These are phyloP conservation scores for Diplodia sapinea DNA, from an alignment of 2,329 filamentous ascomycete species.

Conservation along the genomic window DNA sequence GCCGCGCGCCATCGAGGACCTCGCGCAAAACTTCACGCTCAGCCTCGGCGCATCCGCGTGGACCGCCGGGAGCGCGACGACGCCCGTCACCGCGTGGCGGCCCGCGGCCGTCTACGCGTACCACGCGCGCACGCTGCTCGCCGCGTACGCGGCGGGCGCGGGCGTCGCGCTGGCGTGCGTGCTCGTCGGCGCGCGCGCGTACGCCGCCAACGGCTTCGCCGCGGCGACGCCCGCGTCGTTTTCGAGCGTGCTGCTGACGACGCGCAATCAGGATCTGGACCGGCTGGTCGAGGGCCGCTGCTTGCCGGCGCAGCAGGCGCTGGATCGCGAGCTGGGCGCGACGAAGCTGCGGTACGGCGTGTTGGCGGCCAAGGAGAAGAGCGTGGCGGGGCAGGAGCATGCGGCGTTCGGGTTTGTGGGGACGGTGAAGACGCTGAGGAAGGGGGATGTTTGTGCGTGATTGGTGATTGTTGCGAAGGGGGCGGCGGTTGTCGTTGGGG, in stretches of 20 bases:
- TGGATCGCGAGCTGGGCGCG: background rate
- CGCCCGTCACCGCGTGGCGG: background rate
- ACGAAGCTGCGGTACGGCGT: background rate
- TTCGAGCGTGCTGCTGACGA: conserved; percentile 10
- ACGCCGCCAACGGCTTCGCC: conserved; percentile 3
- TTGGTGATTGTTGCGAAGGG: background rate
- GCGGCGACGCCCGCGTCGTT: conserved; percentile 1
- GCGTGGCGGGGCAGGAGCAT: background rate
- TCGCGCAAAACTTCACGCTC: conserved; percentile 15
- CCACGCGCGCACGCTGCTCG: background rate
- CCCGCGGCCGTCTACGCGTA: background rate
- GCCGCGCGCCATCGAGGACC: conserved; percentile 1
- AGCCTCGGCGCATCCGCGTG: background rate
- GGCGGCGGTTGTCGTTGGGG: too few relatives aligned
- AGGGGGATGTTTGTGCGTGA: background rate
- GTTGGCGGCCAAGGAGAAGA: background rate
- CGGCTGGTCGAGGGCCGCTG: background rate
- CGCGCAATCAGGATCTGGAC: conserved; percentile 1
- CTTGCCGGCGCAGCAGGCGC: background rate
- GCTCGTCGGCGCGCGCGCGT: background rate
- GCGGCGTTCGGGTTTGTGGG: conserved; percentile 9
- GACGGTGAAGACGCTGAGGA: background rate
- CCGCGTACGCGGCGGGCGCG: background rate
- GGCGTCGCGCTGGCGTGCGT: background rate
- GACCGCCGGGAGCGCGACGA: too few relatives aligned